phyloP scores from a whole-genome alignment of 768 basidiomycete species.

The Xerocomellus chrysenteron region DNA sequence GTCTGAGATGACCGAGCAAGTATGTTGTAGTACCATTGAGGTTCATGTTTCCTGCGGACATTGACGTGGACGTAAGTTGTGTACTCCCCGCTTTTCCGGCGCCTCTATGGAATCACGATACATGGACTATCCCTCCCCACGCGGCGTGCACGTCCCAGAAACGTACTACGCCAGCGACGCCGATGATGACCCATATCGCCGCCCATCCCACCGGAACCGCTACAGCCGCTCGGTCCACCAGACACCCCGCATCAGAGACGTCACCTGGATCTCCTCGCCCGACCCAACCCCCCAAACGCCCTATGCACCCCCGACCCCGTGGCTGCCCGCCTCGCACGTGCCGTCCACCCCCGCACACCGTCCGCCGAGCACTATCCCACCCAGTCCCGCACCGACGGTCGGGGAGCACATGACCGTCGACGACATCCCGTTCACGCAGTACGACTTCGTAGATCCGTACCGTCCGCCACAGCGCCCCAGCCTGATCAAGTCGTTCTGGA shows the following conservation, averaged over 20 bases:
- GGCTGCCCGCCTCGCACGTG: neutral
- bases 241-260: constrained; percentile 23
- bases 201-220: constrained; percentile 17
- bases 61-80: too few relatives aligned
- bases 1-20: too few relatives aligned
- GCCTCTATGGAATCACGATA: constrained; percentile 22
- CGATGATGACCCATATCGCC: constrained; percentile 11
- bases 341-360: constrained; percentile 15
- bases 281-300: constrained; percentile 16
- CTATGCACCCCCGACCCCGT: constrained; percentile 1
- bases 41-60: too few relatives aligned
- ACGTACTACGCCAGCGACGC: constrained; percentile 3
- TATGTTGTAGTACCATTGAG: too few relatives aligned
- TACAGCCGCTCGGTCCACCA: constrained; percentile 21
- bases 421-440: constrained; percentile 4
- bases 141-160: constrained; percentile 24
- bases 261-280: constrained; percentile 23
- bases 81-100: too few relatives aligned
- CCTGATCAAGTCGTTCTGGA: constrained; percentile 33
- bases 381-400: constrained; percentile 28
- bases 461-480: constrained; percentile 12
- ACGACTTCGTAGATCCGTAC: constrained; percentile 2
- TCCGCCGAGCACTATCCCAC: constrained; percentile 7
- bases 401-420: constrained; percentile 33
- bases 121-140: constrained; percentile 24